Percentiles rank a stretch among this genome's conserved stretches.
phyloP scores from a whole-genome alignment of 345 rosid species.

The Mallotus nudiflorus region DNA sequence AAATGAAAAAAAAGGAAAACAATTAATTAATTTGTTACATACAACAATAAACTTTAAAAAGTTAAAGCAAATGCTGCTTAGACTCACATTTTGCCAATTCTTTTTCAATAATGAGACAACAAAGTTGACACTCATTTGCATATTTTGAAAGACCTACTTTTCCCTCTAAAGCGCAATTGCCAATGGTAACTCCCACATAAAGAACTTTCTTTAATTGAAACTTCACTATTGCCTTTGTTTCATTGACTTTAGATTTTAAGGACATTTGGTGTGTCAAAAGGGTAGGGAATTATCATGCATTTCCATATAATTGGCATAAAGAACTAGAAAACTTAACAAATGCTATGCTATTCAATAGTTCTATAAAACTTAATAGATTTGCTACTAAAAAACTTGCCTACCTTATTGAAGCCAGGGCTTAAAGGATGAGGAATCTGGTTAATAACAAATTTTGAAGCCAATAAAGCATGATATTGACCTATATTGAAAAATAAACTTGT shows the following conservation, averaged over 20 bases:
- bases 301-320: background rate
- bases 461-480: slow-evolving; percentile 39
- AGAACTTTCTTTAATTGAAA: slow-evolving; percentile 41
- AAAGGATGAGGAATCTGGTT: slow-evolving; percentile 47
- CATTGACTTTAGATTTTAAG: slow-evolving; percentile 36
- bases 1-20: no score
- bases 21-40: no score
- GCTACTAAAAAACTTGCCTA: slow-evolving; percentile 30
- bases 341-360: no score
- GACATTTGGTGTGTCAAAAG: slow-evolving; percentile 40
- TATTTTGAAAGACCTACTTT: slow-evolving; percentile 43
- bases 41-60: no score
- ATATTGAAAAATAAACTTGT: no score
- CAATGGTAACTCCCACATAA: slow-evolving; percentile 46
- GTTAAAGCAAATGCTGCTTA: no score
- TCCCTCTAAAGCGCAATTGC: slow-evolving; percentile 38
- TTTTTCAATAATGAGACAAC: slow-evolving; percentile 35
- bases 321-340: no score
- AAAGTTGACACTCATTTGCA: slow-evolving; percentile 41
- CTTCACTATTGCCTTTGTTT: slow-evolving; percentile 36
- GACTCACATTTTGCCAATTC: slow-evolving; percentile 46
- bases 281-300: slow-evolving; percentile 41
- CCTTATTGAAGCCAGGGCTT: slow-evolving; percentile 50
- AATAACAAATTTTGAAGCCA: slow-evolving; percentile 44
- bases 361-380: no score